A percentile compares a stretch with the other conserved stretches of the same genome.
These are phyloP conservation scores for Populus hybrid DNA, from an alignment of 441 rosid genomes.

Conservation along the genomic window DNA sequence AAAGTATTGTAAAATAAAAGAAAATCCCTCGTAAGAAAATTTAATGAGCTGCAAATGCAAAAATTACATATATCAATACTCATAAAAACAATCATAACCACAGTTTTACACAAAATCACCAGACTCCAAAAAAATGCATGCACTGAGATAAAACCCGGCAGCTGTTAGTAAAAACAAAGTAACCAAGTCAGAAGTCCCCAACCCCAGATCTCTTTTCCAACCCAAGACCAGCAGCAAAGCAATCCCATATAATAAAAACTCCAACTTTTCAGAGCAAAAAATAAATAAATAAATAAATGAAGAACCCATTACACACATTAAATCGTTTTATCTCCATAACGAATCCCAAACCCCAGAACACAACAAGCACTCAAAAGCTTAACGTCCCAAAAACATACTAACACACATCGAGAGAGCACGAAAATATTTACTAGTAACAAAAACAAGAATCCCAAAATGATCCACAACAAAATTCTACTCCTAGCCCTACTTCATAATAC, in stretches of 20 bases:
- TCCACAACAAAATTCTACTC: slow-evolving; percentile 19
- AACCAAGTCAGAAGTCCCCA: not conserved
- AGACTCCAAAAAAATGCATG: not conserved
- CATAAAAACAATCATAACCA: not conserved
- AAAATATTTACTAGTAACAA: not conserved
- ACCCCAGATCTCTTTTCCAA: slow-evolving; percentile 34
- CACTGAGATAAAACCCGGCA: slow-evolving; percentile 4
- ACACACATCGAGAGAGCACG: not conserved
- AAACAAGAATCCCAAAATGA: slow-evolving; percentile 27
- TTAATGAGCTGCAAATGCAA: not conserved
- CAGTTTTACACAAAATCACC: not conserved
- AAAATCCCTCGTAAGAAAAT: not conserved
- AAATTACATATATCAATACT: not conserved
- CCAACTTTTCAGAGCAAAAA: not conserved
- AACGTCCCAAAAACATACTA: not conserved
- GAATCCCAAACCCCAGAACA: slow-evolving; percentile 12
- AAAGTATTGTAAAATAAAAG: not conserved
- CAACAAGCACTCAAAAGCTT: slow-evolving; percentile 7
- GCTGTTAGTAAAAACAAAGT: not conserved
- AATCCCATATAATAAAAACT: not conserved
- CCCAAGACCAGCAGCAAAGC: slow-evolving; percentile 13
- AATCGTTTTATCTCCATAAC: not conserved
- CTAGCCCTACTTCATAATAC: not conserved
- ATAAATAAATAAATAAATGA: not conserved
- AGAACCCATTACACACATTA: slow-evolving; percentile 22